Percentiles rank a stretch among this genome's conserved stretches.
Conservation (phyloP, 768 basidiomycete species). For the Boletus reticulatus region DNA sequence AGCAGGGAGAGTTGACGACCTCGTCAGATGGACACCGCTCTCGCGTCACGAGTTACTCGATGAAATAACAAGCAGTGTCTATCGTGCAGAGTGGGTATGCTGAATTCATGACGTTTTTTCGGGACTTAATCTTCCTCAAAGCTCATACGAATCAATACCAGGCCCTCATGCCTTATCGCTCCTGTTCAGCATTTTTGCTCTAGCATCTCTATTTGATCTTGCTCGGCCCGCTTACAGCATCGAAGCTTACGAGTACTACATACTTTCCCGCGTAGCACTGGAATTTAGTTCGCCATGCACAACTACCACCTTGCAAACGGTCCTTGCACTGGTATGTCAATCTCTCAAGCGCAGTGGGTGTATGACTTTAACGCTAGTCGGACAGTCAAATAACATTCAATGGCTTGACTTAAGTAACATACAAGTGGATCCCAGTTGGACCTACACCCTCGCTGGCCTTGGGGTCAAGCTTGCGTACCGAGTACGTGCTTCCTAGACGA, state of each 20-base stretch:
- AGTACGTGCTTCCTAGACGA: constrained; percentile 38
- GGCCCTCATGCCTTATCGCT: constrained; percentile 58
- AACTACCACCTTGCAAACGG: constrained; percentile 52
- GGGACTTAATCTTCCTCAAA: constrained; percentile 17
- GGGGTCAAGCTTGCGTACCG: constrained; percentile 58
- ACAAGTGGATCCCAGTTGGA: constrained; percentile 43
- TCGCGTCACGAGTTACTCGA: constrained; percentile 55
- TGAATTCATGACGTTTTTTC: neutral
- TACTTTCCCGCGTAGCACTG: constrained; percentile 54
- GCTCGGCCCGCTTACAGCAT: constrained; percentile 44
- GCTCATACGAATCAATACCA: constrained; percentile 38
- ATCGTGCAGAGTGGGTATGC: constrained; percentile 47
- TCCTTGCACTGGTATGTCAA: constrained; percentile 55
- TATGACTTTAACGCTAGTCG: constrained; percentile 6
- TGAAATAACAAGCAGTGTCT: constrained; percentile 51
- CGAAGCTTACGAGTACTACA: constrained; percentile 61
- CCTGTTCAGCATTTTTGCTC: constrained; percentile 63
- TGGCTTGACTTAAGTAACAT: constrained; percentile 60
- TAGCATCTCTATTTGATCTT: constrained; percentile 63
- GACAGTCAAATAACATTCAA: constrained; percentile 39
- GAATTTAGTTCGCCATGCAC: constrained; percentile 43
- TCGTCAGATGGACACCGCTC: constrained; percentile 50
- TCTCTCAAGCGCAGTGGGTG: neutral
- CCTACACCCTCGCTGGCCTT: constrained; percentile 58
- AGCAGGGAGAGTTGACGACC: neutral